Percentiles rank a stretch among this genome's conserved stretches.
Evolutionary conservation across 2,329 filamentous ascomycete genomes (phyloP).

Genomic region (Cryphonectria japonica): DNA sequence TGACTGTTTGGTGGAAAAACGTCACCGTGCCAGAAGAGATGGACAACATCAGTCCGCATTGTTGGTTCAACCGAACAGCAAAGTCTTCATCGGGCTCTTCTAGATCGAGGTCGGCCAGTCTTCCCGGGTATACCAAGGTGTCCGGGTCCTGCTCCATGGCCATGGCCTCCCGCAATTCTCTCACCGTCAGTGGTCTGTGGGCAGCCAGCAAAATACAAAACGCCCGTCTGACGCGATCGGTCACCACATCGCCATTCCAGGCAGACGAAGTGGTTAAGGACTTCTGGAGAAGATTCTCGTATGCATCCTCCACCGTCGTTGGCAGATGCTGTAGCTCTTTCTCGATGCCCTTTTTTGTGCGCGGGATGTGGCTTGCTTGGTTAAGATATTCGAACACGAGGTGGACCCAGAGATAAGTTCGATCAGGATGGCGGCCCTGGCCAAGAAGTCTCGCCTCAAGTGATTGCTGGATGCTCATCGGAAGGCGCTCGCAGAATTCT

Average conservation of each 20-base stretch:
- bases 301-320: not conserved
- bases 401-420: slow-evolving; percentile 4
- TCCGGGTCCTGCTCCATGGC: not conserved
- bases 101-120: not conserved
- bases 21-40: slow-evolving; percentile 3
- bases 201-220: slow-evolving; percentile 9
- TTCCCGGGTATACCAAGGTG: not conserved
- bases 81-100: not conserved
- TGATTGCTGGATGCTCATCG: not conserved
- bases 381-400: slow-evolving; percentile 6
- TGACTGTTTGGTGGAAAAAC: slow-evolving; percentile 8
- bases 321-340: not conserved
- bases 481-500: not conserved
- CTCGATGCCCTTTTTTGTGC: not conserved
- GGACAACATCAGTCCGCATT: slow-evolving; percentile 3
- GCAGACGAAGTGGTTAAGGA: not conserved
- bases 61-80: not conserved
- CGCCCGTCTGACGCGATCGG: not conserved
- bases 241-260: not conserved
- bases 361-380: not conserved
- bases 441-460: not conserved
- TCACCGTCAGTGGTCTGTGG: not conserved
- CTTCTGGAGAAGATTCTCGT: not conserved
- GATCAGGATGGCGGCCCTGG: not conserved
- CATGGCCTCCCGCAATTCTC: not conserved